Percentiles rank a stretch among this genome's conserved stretches.
Evolutionary conservation across 2,329 filamentous ascomycete genomes (phyloP).

Genomic region (Fusarium udum): DNA sequence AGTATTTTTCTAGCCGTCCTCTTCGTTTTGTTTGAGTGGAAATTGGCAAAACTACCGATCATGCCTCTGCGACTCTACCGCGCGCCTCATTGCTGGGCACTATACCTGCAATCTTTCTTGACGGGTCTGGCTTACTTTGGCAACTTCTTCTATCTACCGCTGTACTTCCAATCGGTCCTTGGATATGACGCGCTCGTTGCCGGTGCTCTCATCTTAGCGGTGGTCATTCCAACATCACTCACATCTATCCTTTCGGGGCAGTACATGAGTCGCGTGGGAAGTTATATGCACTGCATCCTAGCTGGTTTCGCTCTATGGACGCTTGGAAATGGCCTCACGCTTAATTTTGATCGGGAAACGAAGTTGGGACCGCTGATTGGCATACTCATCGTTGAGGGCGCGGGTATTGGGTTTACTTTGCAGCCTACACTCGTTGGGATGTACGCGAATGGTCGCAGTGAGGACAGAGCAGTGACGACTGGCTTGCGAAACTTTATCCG

Average conservation of each 20-base stretch:
- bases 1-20: background rate
- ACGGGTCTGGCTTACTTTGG: background rate
- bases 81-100: background rate
- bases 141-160: background rate
- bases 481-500: background rate
- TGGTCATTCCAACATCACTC: background rate
- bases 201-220: background rate
- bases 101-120: background rate
- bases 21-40: background rate
- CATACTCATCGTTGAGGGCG: background rate
- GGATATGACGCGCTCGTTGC: background rate
- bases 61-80: background rate
- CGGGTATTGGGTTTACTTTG: background rate
- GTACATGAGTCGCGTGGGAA: background rate
- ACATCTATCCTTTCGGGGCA: background rate
- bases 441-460: background rate
- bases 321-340: background rate
- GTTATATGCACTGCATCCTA: background rate
- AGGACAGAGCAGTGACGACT: conserved; percentile 1
- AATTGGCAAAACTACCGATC: background rate
- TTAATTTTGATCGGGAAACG: background rate
- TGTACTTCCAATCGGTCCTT: background rate
- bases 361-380: background rate
- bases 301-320: conserved; percentile 3
- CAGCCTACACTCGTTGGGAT: background rate